A percentile compares a stretch with the other conserved stretches of the same genome.
Conservation (phyloP, 495 filamentous ascomycete species). For the Cenococcum geophilum region DNA sequence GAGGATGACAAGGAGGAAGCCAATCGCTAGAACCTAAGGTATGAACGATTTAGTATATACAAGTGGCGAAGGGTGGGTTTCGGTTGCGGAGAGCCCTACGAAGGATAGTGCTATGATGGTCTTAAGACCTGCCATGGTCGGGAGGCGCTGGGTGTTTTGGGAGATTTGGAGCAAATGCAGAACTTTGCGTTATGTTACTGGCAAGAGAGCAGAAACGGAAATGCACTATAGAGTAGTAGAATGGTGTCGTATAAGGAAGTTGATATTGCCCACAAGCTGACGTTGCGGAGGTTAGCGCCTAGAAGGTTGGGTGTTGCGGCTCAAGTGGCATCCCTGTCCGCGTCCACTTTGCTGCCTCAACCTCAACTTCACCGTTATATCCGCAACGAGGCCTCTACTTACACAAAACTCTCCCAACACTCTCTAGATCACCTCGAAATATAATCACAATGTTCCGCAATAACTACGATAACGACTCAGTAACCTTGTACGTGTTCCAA, state of each 20-base stretch:
- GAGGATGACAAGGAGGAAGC: slow-evolving; percentile 98
- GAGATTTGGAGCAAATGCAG: no score
- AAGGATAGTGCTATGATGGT: slow-evolving; percentile 99
- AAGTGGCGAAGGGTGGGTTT: background rate
- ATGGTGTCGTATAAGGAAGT: no score
- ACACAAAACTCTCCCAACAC: background rate
- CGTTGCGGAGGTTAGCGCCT: no score
- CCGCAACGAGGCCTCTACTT: background rate
- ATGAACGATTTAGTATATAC: background rate
- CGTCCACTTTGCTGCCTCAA: no score
- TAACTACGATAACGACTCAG: slow-evolving; percentile 99
- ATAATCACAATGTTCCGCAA: slow-evolving; percentile 84
- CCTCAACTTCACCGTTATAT: background rate
- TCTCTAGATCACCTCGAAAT: slow-evolving; percentile 8
- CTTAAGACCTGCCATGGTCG: slow-evolving; percentile 85
- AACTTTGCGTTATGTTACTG: no score
- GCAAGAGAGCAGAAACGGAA: no score
- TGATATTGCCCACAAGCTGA: no score
- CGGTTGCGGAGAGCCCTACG: slow-evolving; percentile 46
- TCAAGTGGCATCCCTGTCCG: no score
- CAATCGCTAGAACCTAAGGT: slow-evolving; percentile 80
- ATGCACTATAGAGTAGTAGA: no score
- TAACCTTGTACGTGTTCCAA: slow-evolving; percentile 76
- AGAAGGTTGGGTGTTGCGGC: no score
- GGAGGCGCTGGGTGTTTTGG: slow-evolving; percentile 8